A percentile compares a stretch with the other conserved stretches of the same genome.
phyloP scores from a whole-genome alignment of 805 yeast species.

The Komagataella ulmi region DNA sequence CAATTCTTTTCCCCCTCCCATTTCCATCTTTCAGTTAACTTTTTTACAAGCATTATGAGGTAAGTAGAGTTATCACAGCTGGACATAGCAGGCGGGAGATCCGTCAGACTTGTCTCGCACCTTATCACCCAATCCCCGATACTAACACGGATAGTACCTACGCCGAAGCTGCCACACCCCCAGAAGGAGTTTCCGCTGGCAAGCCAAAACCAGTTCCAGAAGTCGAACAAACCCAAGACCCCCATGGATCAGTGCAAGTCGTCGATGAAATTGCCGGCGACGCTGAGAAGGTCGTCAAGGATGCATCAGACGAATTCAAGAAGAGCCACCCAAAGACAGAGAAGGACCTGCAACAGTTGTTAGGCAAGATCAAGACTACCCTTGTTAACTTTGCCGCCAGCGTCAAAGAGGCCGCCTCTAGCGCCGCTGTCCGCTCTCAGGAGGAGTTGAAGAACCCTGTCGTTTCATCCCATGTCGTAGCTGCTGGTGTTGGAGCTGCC shows the following conservation, averaged over 20 bases:
- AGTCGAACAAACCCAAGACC: background rate
- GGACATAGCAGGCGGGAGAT: background rate
- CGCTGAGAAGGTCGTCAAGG: conserved; percentile 16
- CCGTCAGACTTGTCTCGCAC: background rate
- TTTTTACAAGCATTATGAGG: background rate
- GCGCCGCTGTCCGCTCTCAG: conserved; percentile 5
- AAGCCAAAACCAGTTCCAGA: background rate
- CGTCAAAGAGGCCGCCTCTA: conserved; percentile 6
- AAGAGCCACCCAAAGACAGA: conserved; percentile 10
- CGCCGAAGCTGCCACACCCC: background rate
- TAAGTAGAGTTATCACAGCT: background rate
- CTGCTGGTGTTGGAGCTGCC: conserved; percentile 26
- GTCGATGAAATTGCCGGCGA: conserved; percentile 14
- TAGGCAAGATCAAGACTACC: conserved; percentile 9
- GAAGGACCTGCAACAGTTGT: conserved; percentile 7
- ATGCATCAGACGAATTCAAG: conserved; percentile 16
- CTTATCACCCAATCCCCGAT: background rate
- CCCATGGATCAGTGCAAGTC: conserved; percentile 2
- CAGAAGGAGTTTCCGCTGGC: background rate
- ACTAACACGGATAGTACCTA: background rate
- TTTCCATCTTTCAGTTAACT: background rate
- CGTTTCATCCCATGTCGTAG: conserved; percentile 32
- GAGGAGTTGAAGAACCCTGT: conserved; percentile 50
- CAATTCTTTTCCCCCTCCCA: background rate
- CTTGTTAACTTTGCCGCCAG: conserved; percentile 5